Conservation (phyloP, 192 early-diverging fungal genomes). For the Dimargaris cristalligena region DNA sequence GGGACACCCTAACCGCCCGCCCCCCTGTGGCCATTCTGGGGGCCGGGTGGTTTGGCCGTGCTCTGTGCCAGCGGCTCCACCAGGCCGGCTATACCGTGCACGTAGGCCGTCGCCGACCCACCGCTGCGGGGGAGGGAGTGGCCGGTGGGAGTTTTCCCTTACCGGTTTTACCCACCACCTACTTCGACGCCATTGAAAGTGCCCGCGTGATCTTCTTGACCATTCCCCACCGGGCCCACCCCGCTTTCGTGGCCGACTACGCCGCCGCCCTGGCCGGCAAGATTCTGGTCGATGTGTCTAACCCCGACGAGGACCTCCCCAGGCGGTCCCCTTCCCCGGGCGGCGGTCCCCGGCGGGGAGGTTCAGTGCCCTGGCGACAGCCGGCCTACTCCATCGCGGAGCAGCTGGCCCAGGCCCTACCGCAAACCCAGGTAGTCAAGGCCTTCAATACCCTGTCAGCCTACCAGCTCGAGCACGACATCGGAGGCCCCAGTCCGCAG, state of each 20-base stretch:
- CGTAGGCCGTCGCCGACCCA: slow-evolving; percentile 2
- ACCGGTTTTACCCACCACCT: not conserved
- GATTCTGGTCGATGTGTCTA: slow-evolving; percentile 10
- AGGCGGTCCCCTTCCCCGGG: too few species aligned
- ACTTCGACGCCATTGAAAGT: slow-evolving; percentile 5
- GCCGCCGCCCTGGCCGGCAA: not conserved
- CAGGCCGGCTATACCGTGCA: slow-evolving; percentile 3
- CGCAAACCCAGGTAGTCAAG: not conserved
- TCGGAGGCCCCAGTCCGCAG: not conserved
- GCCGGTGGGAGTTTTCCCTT: too few species aligned
- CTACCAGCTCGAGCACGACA: slow-evolving; percentile 1
- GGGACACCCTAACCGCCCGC: not conserved
- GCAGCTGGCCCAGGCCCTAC: not conserved
- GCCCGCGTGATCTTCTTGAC: slow-evolving; percentile 5
- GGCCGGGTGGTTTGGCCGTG: slow-evolving; percentile 7
- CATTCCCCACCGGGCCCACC: not conserved
- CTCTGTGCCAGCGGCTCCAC: not conserved
- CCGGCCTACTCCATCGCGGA: slow-evolving; percentile 6
- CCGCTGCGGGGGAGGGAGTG: not conserved
- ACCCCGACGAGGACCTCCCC: not conserved
- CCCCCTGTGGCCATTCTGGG: slow-evolving; percentile 1
- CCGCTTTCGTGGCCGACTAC: not conserved
- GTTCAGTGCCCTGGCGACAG: too few species aligned
- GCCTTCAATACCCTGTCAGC: slow-evolving; percentile 10
- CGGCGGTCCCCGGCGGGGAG: not conserved